Percentiles rank a stretch among this genome's conserved stretches.
Conservation (phyloP, 2,329 filamentous ascomycete genomes). For the Pseudogymnoascus verrucosus region DNA sequence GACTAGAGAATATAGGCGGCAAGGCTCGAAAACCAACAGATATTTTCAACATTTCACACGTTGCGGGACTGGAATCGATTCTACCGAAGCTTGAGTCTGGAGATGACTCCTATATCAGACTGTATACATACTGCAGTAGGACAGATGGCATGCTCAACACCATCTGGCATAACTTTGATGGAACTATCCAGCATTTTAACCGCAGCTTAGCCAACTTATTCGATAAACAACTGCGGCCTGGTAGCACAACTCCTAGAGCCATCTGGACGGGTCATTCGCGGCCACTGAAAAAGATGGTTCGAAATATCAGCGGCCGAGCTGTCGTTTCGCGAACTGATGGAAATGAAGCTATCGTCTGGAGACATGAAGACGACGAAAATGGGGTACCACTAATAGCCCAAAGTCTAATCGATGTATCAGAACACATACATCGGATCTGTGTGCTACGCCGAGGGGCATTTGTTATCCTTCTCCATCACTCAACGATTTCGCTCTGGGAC, state of each 20-base stretch:
- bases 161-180: constrained; percentile 77
- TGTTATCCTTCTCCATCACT: constrained; percentile 69
- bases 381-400: constrained; percentile 54
- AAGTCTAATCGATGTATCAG: constrained; percentile 57
- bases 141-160: constrained; percentile 59
- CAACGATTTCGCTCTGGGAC: constrained; percentile 71
- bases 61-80: constrained; percentile 50
- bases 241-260: constrained; percentile 53
- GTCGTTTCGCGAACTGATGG: constrained; percentile 72
- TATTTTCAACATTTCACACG: constrained; percentile 80
- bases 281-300: constrained; percentile 75
- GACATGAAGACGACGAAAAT: constrained; percentile 47
- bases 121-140: constrained; percentile 64
- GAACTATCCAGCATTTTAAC: constrained; percentile 73
- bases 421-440: constrained; percentile 73
- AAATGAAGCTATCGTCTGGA: constrained; percentile 79
- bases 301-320: constrained; percentile 72
- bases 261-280: constrained; percentile 80
- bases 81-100: constrained; percentile 15
- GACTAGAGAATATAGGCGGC: constrained; percentile 75
- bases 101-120: constrained; percentile 48
- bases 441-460: constrained; percentile 70
- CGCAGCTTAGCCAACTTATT: constrained; percentile 72
- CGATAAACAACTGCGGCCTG: constrained; percentile 55
- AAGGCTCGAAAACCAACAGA: constrained; percentile 57